Conservation (phyloP, 345 rosid species). For the Streptanthus diversifolius region DNA sequence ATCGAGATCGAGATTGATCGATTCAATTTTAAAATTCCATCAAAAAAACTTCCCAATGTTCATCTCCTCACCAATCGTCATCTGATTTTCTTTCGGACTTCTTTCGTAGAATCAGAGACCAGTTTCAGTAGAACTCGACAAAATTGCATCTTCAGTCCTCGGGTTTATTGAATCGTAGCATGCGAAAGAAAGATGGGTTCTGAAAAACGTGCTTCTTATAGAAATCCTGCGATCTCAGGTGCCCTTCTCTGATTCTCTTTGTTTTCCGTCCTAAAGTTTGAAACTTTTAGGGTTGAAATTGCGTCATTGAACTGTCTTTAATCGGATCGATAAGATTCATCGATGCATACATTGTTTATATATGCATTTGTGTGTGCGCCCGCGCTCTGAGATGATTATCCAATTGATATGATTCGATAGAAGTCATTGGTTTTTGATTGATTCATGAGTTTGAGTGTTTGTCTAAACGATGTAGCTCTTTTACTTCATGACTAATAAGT, state of each 20-base stretch:
- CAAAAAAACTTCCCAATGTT: not conserved
- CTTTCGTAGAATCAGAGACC: not conserved
- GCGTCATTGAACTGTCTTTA: not conserved
- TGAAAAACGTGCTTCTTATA: conserved; percentile 3
- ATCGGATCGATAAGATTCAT: not conserved
- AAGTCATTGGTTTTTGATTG: not conserved
- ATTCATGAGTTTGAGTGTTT: not conserved
- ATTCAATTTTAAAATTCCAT: not conserved
- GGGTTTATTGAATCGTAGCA: not conserved
- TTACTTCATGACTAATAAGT: not conserved
- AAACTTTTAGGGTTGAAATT: not conserved
- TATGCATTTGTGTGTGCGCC: not conserved
- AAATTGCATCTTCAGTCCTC: not conserved
- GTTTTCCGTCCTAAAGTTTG: not conserved
- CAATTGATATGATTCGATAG: not conserved
- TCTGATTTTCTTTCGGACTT: not conserved
- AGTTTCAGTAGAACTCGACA: not conserved
- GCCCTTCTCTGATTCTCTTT: not conserved
- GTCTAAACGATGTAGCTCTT: not conserved
- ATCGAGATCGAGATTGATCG: conserved; percentile 24
- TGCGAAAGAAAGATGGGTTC: conserved; percentile 23
- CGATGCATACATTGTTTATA: conserved; percentile 1
- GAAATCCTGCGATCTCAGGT: conserved; percentile 32
- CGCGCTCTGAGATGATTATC: not conserved
- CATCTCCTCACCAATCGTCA: not conserved